A percentile compares a stretch with the other conserved stretches of the same genome.
phyloP scores from a whole-genome alignment of 2,329 filamentous ascomycete genomes.

The Fusarium citri region DNA sequence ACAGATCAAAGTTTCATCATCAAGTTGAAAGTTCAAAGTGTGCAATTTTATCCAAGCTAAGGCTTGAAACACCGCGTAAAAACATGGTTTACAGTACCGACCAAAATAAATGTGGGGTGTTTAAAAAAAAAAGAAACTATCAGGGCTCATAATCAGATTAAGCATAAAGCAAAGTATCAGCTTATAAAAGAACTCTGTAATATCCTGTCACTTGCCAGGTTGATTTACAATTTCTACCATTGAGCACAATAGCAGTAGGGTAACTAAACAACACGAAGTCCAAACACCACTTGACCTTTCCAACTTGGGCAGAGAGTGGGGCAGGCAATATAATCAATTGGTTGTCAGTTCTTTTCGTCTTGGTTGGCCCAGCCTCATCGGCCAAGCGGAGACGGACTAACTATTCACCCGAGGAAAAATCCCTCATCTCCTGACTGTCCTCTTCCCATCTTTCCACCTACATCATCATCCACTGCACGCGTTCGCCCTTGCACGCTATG shows the following conservation, averaged over 20 bases:
- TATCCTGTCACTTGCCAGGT: neutral
- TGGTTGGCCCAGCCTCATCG: accelerated
- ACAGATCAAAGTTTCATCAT: too few relatives aligned
- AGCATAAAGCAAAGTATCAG: neutral
- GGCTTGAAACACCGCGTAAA: too few relatives aligned
- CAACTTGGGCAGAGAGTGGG: neutral
- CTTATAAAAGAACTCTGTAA: accelerated
- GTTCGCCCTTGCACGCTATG: neutral
- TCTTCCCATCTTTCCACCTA: neutral
- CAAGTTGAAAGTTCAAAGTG: too few relatives aligned
- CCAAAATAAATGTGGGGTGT: accelerated
- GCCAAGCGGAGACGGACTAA: neutral
- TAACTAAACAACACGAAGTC: neutral
- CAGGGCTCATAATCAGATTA: accelerated
- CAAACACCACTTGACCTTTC: neutral
- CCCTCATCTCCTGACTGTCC: neutral
- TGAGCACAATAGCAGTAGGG: neutral
- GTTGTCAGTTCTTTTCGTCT: neutral
- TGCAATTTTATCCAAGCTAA: too few relatives aligned
- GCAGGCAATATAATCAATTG: neutral
- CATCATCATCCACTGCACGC: neutral
- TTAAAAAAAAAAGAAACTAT: neutral
- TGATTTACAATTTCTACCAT: neutral
- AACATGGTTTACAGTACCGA: too few relatives aligned
- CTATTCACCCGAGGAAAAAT: accelerated